These are phyloP conservation scores for Gaultheria prostrata DNA, from an alignment of 148 eudicot genomes.

Conservation along the genomic window DNA sequence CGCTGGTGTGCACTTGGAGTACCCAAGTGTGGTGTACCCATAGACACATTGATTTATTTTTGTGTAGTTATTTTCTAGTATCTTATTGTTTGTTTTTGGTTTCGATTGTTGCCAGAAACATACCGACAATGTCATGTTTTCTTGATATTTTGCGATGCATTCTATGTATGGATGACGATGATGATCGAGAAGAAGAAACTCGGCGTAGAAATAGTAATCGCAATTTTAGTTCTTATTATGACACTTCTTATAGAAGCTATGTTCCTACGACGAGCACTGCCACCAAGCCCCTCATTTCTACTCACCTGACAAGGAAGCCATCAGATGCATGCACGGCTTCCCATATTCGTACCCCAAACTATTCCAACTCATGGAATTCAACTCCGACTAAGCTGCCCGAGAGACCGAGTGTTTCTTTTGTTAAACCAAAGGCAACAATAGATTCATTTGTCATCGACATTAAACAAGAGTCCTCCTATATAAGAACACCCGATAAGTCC, in stretches of 20 bases:
- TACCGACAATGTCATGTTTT: neutral
- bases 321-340: neutral
- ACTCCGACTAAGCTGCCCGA: neutral
- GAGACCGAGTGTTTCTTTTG: neutral
- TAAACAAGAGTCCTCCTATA: neutral
- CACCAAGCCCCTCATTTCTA: neutral
- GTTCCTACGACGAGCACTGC: neutral
- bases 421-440: neutral
- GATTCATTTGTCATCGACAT: neutral
- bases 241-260: neutral
- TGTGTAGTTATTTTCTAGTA: no score
- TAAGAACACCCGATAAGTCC: neutral
- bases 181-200: neutral
- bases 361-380: neutral
- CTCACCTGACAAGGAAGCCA: neutral
- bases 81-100: no score
- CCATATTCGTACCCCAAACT: neutral
- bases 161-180: neutral
- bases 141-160: no score
- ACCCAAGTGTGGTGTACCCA: no score
- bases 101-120: neutral
- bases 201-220: neutral
- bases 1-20: no score
- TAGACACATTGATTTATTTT: no score
- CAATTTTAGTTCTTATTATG: neutral